phyloP scores from a whole-genome alignment of 345 rosid genomes.

The Salix dunnii region DNA sequence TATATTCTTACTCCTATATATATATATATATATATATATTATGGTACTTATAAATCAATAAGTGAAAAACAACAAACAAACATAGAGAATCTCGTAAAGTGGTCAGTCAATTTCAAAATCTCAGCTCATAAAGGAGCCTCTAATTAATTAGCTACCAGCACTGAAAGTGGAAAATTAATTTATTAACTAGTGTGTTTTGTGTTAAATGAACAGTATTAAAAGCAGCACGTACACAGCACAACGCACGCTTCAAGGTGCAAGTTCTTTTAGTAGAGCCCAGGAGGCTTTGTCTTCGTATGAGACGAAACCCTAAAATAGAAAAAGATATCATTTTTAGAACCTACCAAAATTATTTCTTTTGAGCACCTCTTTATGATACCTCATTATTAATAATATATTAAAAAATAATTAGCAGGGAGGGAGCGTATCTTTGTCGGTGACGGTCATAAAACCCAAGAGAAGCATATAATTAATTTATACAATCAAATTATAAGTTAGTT shows the following conservation, averaged over 20 bases:
- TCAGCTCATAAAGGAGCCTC: not conserved
- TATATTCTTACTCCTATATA: too few species aligned
- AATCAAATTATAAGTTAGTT: not conserved
- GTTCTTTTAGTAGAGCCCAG: constrained; percentile 11
- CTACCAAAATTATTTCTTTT: not conserved
- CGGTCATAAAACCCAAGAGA: not conserved
- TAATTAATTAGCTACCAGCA: not conserved
- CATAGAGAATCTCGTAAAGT: not conserved
- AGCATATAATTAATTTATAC: not conserved
- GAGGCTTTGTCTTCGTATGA: constrained; percentile 16
- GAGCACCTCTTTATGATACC: not conserved
- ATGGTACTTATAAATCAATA: not conserved
- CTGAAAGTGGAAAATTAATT: not conserved
- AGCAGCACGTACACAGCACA: not conserved
- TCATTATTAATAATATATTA: not conserved
- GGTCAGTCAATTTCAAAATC: not conserved
- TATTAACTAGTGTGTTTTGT: too few species aligned
- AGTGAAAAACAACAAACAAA: not conserved
- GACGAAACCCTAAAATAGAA: constrained; percentile 6
- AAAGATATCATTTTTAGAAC: not conserved
- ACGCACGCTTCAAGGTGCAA: constrained; percentile 20
- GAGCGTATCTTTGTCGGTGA: not conserved
- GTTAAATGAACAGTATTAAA: not conserved
- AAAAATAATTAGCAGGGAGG: not conserved
- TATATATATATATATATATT: not conserved